Percentiles rank a stretch among this genome's conserved stretches.
phyloP scores from a whole-genome alignment of 495 filamentous ascomycete species.

The Penicillium goetzii region DNA sequence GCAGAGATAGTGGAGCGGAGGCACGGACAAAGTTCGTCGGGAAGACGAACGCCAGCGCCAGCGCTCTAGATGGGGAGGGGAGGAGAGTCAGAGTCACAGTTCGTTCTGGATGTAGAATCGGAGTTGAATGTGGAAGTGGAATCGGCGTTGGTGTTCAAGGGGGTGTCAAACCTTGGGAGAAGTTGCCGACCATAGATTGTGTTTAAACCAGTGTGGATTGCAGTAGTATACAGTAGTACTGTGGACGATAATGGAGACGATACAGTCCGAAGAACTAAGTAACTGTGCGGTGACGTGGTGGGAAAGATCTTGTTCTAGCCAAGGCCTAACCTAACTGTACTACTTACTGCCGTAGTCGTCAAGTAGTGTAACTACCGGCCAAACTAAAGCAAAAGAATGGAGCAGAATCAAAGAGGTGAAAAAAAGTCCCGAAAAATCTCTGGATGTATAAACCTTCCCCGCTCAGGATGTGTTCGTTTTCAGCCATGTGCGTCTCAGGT shows the following conservation, averaged over 20 bases:
- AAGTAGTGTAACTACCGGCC: neutral
- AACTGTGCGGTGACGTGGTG: too few relatives aligned
- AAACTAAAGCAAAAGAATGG: too few relatives aligned
- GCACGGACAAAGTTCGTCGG: neutral
- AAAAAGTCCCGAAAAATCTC: neutral
- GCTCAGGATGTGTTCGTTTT: conserved; percentile 9
- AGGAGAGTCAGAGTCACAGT: neutral
- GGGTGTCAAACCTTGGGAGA: neutral
- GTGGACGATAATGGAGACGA: neutral
- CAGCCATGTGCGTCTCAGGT: conserved; percentile 32
- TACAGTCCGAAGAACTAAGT: neutral
- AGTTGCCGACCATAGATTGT: neutral
- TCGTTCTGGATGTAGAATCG: neutral
- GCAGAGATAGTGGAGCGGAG: neutral
- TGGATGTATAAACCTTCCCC: conserved; percentile 8
- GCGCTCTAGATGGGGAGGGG: neutral
- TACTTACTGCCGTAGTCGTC: too few relatives aligned
- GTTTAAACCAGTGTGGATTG: neutral
- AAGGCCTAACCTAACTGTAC: too few relatives aligned
- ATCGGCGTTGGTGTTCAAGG: neutral
- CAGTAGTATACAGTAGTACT: neutral
- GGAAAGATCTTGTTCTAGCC: too few relatives aligned
- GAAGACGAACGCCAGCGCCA: neutral
- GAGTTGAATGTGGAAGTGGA: neutral
- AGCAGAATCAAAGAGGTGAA: too few relatives aligned